phyloP scores from a whole-genome alignment of 2,329 filamentous ascomycete species.

The Calonectria hawksworthii region DNA sequence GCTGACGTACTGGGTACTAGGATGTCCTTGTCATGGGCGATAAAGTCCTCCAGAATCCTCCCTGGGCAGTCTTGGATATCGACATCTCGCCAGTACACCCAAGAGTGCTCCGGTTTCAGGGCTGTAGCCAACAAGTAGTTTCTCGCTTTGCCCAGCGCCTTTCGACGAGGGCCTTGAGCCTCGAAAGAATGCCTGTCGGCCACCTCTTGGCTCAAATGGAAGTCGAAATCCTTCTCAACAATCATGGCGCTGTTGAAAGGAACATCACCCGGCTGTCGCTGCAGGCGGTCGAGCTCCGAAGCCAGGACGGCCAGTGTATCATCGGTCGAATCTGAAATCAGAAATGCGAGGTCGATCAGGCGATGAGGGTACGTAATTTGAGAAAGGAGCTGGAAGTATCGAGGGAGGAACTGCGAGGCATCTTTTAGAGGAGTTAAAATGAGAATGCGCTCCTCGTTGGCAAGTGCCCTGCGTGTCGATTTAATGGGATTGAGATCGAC shows the following conservation, averaged over 20 bases:
- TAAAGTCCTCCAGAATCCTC: constrained; percentile 93
- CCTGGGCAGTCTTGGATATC: constrained; percentile 93
- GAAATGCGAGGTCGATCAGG: constrained; percentile 94
- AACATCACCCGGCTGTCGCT: constrained; percentile 82
- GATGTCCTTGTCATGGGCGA: constrained; percentile 92
- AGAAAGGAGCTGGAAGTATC: constrained; percentile 93
- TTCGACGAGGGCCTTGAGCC: constrained; percentile 90
- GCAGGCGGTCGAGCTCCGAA: constrained; percentile 88
- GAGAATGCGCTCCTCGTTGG: constrained; percentile 88
- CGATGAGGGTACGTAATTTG: constrained; percentile 95
- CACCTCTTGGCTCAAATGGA: constrained; percentile 81
- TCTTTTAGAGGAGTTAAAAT: constrained; percentile 95
- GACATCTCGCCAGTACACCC: constrained; percentile 99
- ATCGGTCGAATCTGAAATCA: constrained; percentile 92
- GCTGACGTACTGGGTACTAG: constrained; percentile 88
- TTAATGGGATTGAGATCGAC: constrained; percentile 88
- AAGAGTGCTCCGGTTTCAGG: constrained; percentile 93
- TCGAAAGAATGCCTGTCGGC: constrained; percentile 87
- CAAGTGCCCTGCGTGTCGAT: constrained; percentile 82
- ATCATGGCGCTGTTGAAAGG: constrained; percentile 89
- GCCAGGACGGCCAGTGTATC: constrained; percentile 91
- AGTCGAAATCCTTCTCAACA: constrained; percentile 92
- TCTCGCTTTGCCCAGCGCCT: constrained; percentile 88
- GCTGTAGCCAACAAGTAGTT: constrained; percentile 91
- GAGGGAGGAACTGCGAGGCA: constrained; percentile 83